Evolutionary conservation across 2,329 filamentous ascomycete genomes (phyloP).

Genomic region (Mycosphaerella sp.): DNA sequence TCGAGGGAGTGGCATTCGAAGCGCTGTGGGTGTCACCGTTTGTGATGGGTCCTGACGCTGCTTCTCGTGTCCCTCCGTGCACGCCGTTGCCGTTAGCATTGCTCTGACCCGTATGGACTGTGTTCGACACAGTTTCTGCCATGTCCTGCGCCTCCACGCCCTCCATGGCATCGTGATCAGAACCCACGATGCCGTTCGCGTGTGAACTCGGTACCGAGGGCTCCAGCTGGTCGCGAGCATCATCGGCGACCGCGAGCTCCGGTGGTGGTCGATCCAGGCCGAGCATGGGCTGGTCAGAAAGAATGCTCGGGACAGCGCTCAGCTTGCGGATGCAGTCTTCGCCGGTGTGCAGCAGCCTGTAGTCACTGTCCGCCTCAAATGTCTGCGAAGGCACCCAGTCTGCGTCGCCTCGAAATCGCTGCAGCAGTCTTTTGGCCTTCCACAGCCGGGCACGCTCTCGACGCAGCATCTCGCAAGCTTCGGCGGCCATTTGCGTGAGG

Average conservation of each 20-base stretch:
- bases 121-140: not conserved
- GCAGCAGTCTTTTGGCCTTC: constrained; percentile 67
- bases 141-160: constrained; percentile 24
- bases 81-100: not conserved
- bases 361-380: constrained; percentile 48
- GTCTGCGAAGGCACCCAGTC: constrained; percentile 55
- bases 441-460: constrained; percentile 68
- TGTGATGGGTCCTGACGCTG: not conserved
- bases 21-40: not conserved
- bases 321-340: constrained; percentile 13
- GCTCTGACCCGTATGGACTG: not conserved
- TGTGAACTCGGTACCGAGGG: constrained; percentile 6
- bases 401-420: constrained; percentile 67
- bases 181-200: not conserved
- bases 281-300: constrained; percentile 15
- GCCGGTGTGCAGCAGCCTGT: constrained; percentile 30
- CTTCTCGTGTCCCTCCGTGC: not conserved
- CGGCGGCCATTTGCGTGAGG: constrained; percentile 62
- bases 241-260: constrained; percentile 4
- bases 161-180: constrained; percentile 23
- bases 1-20: not conserved
- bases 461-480: constrained; percentile 65
- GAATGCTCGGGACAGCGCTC: constrained; percentile 24
- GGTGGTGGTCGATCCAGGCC: constrained; percentile 9
- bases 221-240: constrained; percentile 11